Evolutionary conservation across 768 basidiomycete genomes (phyloP), one percentile per base, ranked within the genome.

Genomic region (Pisolithus marmoratus): DNA sequence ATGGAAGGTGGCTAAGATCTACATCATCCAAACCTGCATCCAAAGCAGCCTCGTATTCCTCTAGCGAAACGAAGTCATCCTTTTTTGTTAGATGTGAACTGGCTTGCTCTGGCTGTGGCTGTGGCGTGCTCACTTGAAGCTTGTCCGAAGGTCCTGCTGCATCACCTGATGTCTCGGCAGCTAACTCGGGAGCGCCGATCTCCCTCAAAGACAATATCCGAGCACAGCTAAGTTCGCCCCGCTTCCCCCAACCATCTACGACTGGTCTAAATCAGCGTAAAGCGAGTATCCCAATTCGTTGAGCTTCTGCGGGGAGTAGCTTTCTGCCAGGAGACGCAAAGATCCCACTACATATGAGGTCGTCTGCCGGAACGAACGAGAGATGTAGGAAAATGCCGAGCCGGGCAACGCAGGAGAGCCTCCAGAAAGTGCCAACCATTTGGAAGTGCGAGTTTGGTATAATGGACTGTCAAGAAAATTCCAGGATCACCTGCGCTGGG

Each of bases 191-290:
- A 41, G 37, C 26, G 48, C 34, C 56, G 43, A 61, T 61, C 58
- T 74, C 76, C 46, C 83, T 70, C 52, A 89, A 64, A 19, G 63
- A 76, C 29, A 97, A 73, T 46, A 98, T 86, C 29, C 63, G 80
- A 38, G 75, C 74, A 61, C 87, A 90, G 36, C 75, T 75, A 24
- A 96, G 72, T 58, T 90, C 83, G 3, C 84, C 88, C 51, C 81
- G 78, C 64, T 85, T 80, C 5, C 94, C 94, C 94, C 94, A 98
- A 23, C 81, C 83, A 24, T 82, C 82, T 0, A 83, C 84, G 12
- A 75, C 74, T 9, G 94, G 94, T 52, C 94, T 83, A 97, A 96
- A 17, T 89, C 85, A 23, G 83, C 80, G 64, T 97, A 98, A 40
- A 98, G 73, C 19, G 76, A 70, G 73, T 87, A 94, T 8, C 86